Evolutionary conservation across 1,139 yeast species (phyloP), one percentile per base, ranked within the genome.

Genomic region (Magnusiomyces ingens): DNA sequence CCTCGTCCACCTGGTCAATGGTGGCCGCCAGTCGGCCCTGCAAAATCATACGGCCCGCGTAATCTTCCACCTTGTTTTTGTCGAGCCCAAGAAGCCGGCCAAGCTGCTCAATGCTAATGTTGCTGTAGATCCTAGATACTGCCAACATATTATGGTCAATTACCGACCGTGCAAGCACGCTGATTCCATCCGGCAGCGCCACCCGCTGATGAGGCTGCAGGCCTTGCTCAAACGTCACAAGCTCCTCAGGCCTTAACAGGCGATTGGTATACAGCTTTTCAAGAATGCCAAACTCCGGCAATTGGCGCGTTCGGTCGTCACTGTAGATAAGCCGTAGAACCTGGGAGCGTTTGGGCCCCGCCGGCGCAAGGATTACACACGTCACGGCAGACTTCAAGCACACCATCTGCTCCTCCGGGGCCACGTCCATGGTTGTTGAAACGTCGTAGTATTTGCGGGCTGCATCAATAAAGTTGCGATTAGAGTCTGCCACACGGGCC

Each of bases 121-220:
- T 67, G 44, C 59, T 61, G 60, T 67, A 70, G 32, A 70, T 58
- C 43, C 61, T 58, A 1, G 72, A 67, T 6, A 69, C 66, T 1
- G 72, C 65, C 44, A 67, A 59, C 18, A 70, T 61, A 53, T 70
- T 70, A 58, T 70, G 73, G 47, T 69, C 72, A 42, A 67, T 63
- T 18, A 69, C 64, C 0, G 73, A 71, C 17, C 67, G 55, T 19
- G 62, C 58, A 8, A 70, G 58, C 1, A 67, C 71, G 0, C 70
- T 66, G 3, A 63, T 61, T 41, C 70, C 71, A 36, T 66, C 69
- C 2, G 65, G 55, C 13, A 64, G 53, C 8, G 53, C 40, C 1
- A 67, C 67, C 49, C 56, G 51, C 44, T 66, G 70, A 49, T 67
- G 70, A 12, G 62, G 60, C n/a, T 57, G 58, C 46, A 67, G 59